Evolutionary conservation across 306 rosid species (phyloP).

Genomic region (Crataegus laevigata): DNA sequence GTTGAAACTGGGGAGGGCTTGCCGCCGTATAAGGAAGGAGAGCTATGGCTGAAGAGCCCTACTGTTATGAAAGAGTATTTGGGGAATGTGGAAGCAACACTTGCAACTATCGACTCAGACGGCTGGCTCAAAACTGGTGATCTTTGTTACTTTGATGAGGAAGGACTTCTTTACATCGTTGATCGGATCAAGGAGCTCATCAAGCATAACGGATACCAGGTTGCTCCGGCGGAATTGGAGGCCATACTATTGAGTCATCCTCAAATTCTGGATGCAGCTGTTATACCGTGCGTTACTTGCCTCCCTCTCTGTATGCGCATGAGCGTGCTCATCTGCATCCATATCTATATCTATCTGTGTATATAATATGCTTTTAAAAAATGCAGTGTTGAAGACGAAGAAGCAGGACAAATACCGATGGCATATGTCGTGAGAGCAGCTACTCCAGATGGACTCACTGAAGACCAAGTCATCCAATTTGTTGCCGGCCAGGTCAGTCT

Average conservation of each 20-base stretch:
- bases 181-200: slow-evolving; percentile 86
- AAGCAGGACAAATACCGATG: slow-evolving; percentile 84
- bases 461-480: slow-evolving; percentile 70
- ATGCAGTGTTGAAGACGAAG: slow-evolving; percentile 73
- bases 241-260: slow-evolving; percentile 74
- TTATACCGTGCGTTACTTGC: slow-evolving; percentile 57
- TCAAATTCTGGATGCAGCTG: slow-evolving; percentile 73
- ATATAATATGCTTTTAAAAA: not conserved
- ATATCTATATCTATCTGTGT: slow-evolving; percentile 4
- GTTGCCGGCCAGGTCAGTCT: slow-evolving; percentile 61
- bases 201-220: slow-evolving; percentile 89
- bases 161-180: slow-evolving; percentile 57
- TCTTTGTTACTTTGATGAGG: slow-evolving; percentile 64
- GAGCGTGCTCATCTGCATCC: not conserved
- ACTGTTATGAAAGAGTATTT: slow-evolving; percentile 71
- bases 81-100: slow-evolving; percentile 67
- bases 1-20: slow-evolving; percentile 44
- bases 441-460: slow-evolving; percentile 37
- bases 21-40: slow-evolving; percentile 67
- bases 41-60: slow-evolving; percentile 69
- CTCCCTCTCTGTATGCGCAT: not conserved
- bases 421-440: slow-evolving; percentile 69
- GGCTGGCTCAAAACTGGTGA: slow-evolving; percentile 92
- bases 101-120: slow-evolving; percentile 38
- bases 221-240: slow-evolving; percentile 94